Base-by-base conservation (phyloP, 169 alveolate species). In the Plasmodium chabaudi region DNA sequence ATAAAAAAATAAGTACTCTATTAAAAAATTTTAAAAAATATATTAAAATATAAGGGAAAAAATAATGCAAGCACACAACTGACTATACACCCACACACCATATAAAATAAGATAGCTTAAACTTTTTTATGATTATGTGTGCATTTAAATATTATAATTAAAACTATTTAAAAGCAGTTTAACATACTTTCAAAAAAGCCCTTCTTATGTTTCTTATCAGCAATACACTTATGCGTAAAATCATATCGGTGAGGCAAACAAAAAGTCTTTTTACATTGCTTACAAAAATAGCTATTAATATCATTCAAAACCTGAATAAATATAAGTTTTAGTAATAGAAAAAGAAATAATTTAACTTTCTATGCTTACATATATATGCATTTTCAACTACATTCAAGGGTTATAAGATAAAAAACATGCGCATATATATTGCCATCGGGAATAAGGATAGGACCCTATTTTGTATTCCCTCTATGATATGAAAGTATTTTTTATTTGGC, bases 221-320 rank as follows among this genome's bases (percentile, higher is more conserved):
- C 34, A 34, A 34, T 34, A 46, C 89, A 79, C 21, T 71, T 60
- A 49, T 79, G 89, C 10, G 73, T 9, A 59, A 42, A 57, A 46
- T 46, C 34, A 25, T 79, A 55, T 19, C 89, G 53, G 15, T 79
- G 89, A 25, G 79, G 61, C 23, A 79, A 69, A 49, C 89, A 79
- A 46, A 65, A 79, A n/a, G 13, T 79, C 63, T 44, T 79, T 79
- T 67, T 79, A 39, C 89, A 79, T 21, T 79, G 42, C 55, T 67
- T 79, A 59, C 89, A 79, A 44, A 59, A 53, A 47, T 79, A 79
- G 56, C 34, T 79, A 46, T 79, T 79, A 60, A 79, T 79, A 13
- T 15, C 89, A 59, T 79, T 79, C 61, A 79, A 69, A 69, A 42
- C 89, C 89, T 79, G 63, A 44, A 69, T 13, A 47, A 10, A 21